phyloP scores from a whole-genome alignment of 2,329 filamentous ascomycete species.

The Aureobasidium musti region DNA sequence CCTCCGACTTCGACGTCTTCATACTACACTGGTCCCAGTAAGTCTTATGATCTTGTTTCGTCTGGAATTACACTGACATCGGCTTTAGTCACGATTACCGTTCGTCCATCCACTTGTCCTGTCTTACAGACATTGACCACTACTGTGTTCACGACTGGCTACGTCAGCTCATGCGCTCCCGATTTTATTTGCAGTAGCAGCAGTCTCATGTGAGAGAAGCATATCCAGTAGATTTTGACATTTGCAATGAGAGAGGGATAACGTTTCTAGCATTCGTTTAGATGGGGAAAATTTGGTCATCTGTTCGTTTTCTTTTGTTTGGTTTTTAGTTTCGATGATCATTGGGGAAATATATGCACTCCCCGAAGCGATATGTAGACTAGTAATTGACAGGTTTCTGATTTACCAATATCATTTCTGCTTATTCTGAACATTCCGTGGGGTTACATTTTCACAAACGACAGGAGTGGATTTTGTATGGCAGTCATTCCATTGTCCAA shows the following conservation, averaged over 20 bases:
- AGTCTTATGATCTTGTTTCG: background rate
- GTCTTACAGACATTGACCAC: slow-evolving; percentile 23
- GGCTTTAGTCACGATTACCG: slow-evolving; percentile 17
- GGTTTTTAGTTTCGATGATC: too few species aligned
- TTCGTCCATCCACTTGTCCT: slow-evolving; percentile 27
- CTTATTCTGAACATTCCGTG: too few species aligned
- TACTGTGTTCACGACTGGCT: slow-evolving; percentile 25
- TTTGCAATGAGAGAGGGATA: background rate
- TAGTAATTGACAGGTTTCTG: too few species aligned
- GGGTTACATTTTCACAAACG: too few species aligned
- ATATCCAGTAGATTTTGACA: background rate
- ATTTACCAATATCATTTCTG: too few species aligned
- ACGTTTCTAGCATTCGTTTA: background rate
- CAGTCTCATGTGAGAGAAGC: background rate
- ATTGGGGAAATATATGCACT: too few species aligned
- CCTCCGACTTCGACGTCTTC: slow-evolving; percentile 7
- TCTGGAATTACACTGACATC: background rate
- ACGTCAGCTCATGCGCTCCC: slow-evolving; percentile 19
- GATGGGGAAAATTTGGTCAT: background rate
- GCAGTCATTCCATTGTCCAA: too few species aligned
- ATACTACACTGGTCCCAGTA: slow-evolving; percentile 26
- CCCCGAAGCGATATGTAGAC: too few species aligned
- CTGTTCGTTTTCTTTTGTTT: too few species aligned
- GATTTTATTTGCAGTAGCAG: slow-evolving; percentile 22
- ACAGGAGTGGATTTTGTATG: too few species aligned